A percentile compares a stretch with the other conserved stretches of the same genome.
Conservation (phyloP, 768 basidiomycete genomes). For the Mycena capillaripes region DNA sequence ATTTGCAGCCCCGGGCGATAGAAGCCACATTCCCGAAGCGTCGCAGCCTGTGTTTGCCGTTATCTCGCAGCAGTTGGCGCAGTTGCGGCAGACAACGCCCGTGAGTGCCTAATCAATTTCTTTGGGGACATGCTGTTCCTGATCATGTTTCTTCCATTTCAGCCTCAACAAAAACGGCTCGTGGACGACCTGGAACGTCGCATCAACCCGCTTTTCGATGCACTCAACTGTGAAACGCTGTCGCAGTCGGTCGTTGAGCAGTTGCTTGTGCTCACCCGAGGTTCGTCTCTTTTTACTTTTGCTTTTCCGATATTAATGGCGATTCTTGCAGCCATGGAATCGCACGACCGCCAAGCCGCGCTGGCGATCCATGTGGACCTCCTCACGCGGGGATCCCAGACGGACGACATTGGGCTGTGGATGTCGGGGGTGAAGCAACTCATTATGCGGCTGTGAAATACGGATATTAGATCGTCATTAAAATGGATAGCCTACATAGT, state of each 20-base stretch:
- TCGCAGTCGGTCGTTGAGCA: constrained; percentile 79
- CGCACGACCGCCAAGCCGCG: constrained; percentile 82
- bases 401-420: constrained; percentile 88
- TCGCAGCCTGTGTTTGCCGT: constrained; percentile 76
- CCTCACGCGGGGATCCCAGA: constrained; percentile 82
- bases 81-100: constrained; percentile 80
- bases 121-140: no score
- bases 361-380: constrained; percentile 89
- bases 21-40: constrained; percentile 89
- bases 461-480: constrained; percentile 3
- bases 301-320: constrained; percentile 9
- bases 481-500: constrained; percentile 14
- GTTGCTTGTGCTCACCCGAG: constrained; percentile 78
- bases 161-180: constrained; percentile 89
- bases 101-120: constrained; percentile 60
- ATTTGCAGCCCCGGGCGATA: constrained; percentile 85
- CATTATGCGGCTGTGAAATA: constrained; percentile 73
- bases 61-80: constrained; percentile 72
- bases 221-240: constrained; percentile 90
- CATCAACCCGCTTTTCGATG: constrained; percentile 89
- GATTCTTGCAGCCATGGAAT: constrained; percentile 76
- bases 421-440: constrained; percentile 94
- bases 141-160: constrained; percentile 34
- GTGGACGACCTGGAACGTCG: constrained; percentile 91
- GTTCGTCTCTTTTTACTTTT: constrained; percentile 55